Conservation (phyloP, 306 rosid species). For the Psophocarpus tetragonolobus region DNA sequence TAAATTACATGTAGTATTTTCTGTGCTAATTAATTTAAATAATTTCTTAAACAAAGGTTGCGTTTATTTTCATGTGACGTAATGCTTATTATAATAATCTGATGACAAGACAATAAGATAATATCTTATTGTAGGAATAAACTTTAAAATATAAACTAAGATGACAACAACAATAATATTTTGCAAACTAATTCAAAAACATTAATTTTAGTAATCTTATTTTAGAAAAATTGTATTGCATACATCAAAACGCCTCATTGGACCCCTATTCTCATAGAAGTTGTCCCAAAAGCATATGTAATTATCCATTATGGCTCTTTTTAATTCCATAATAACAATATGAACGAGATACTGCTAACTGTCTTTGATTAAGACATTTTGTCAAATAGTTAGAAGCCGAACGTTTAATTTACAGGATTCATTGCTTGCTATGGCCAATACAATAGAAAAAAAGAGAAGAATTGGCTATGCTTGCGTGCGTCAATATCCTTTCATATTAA, state of each 20-base stretch:
- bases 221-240: background rate
- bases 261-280: constrained; percentile 8
- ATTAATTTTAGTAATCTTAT: background rate
- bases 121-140: too few species aligned
- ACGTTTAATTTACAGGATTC: constrained; percentile 11
- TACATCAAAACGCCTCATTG: constrained; percentile 7
- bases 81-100: background rate
- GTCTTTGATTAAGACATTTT: constrained; percentile 26
- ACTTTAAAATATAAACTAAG: background rate
- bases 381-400: constrained; percentile 1
- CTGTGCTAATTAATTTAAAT: background rate
- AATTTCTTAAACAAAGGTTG: background rate
- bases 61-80: background rate
- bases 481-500: constrained; percentile 7
- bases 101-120: too few species aligned
- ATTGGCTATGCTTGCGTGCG: background rate
- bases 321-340: background rate
- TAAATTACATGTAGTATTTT: background rate
- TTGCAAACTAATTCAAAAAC: background rate
- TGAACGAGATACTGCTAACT: constrained; percentile 23
- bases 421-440: too few species aligned
- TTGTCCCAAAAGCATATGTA: background rate
- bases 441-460: background rate
- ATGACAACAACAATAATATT: background rate
- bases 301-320: background rate